These are phyloP conservation scores for Grosmannia huntii DNA, from an alignment of 2,329 filamentous ascomycete species.

Conservation along the genomic window DNA sequence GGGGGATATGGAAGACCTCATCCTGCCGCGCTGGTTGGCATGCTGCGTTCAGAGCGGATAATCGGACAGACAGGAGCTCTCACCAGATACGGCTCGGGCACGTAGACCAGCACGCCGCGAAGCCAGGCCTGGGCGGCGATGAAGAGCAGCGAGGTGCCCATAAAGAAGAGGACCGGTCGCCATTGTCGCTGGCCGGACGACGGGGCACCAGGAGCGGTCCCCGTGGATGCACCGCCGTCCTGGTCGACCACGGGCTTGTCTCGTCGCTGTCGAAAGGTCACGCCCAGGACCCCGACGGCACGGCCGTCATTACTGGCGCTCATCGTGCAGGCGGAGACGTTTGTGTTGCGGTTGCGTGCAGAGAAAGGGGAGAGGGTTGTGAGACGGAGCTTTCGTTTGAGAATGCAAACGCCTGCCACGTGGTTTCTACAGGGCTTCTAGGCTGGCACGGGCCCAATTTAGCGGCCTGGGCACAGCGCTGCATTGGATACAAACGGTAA, in stretches of 20 bases:
- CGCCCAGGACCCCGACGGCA: conserved; percentile 8
- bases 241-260: conserved; percentile 5
- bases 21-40: conserved; percentile 38
- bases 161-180: conserved; percentile 8
- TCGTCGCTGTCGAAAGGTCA: conserved; percentile 9
- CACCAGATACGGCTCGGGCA: conserved; percentile 43
- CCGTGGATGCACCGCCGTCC: neutral
- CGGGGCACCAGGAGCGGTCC: neutral
- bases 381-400: too few species aligned
- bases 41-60: neutral
- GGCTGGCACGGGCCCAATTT: neutral
- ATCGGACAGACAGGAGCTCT: conserved; percentile 5
- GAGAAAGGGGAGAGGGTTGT: too few species aligned
- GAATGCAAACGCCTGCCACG: neutral
- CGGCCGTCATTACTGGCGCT: neutral
- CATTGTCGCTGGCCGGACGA: neutral
- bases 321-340: neutral
- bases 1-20: conserved; percentile 79
- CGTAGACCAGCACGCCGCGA: conserved; percentile 22
- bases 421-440: neutral
- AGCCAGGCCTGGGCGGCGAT: conserved; percentile 25
- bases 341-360: too few species aligned
- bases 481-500: neutral
- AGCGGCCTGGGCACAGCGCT: neutral
- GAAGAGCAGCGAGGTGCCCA: conserved; percentile 13